Conservation (phyloP, 371 early-diverging fungal genomes). For the Rhizopus arrhizus region DNA sequence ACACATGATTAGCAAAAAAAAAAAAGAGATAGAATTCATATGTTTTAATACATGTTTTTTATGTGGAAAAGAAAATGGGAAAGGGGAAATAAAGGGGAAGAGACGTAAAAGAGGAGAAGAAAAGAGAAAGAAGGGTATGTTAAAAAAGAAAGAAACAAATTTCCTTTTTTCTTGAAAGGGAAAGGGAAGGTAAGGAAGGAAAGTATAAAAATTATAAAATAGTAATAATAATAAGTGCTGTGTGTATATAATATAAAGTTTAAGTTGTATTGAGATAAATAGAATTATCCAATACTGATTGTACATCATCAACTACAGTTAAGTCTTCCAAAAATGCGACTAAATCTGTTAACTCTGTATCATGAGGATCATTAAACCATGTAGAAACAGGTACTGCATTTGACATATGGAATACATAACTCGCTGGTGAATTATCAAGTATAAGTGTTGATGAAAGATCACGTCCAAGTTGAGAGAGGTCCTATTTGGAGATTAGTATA, state of each 20-base stretch:
- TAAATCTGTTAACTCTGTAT: slow-evolving; percentile 89
- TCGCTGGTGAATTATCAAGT: slow-evolving; percentile 90
- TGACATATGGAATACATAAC: slow-evolving; percentile 91
- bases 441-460: slow-evolving; percentile 81
- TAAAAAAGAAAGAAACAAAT: slow-evolving; percentile 15
- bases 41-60: slow-evolving; percentile 5
- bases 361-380: slow-evolving; percentile 96
- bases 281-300: slow-evolving; percentile 70
- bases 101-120: slow-evolving; percentile 7
- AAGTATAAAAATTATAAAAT: slow-evolving; percentile 11
- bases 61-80: background rate
- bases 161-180: slow-evolving; percentile 12
- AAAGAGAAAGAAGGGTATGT: slow-evolving; percentile 26
- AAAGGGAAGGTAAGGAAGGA: slow-evolving; percentile 5
- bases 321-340: slow-evolving; percentile 92
- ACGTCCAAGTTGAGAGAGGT: slow-evolving; percentile 82
- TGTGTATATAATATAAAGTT: slow-evolving; percentile 8
- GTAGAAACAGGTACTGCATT: slow-evolving; percentile 93
- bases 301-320: slow-evolving; percentile 86
- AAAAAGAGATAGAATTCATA: background rate
- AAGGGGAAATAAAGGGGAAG: background rate
- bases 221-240: background rate
- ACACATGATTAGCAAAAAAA: background rate
- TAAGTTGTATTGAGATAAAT: slow-evolving; percentile 24
- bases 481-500: slow-evolving; percentile 46